Base-by-base conservation (phyloP, 2,329 filamentous ascomycete species). In the Phialophora chinensis region DNA sequence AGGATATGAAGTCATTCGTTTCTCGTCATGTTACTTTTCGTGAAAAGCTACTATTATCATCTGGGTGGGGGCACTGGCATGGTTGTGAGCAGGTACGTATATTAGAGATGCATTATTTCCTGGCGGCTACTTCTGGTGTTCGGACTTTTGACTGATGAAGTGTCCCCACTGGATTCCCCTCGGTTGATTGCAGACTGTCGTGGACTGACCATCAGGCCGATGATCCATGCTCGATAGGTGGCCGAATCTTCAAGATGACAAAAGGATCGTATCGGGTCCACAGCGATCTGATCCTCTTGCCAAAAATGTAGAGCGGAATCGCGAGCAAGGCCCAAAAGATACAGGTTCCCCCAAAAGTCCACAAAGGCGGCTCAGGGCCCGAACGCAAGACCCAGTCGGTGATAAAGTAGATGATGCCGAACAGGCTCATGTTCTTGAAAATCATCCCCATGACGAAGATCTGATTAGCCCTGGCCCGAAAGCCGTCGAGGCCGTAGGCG, bases 391-490 rank as follows among this genome's bases (percentile, higher is more conserved):
- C 64, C 66, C 66, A 67, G 29, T 67, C 50, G 31, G 65, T 65
- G 17, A 65, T 44, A 47, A 66, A 62, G 35, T 67, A 56, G 38
- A 54, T 66, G 62, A 80, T 78, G 1, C 77, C 78, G 55, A 79
- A 81, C 10, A 17, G 31, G 53, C 7, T 5, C 10, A 31, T 17
- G 8, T 31, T 33, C 44, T 49, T 72, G 68, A 72, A 69, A 3
- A 71, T 47, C 69, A 73, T 73, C 55, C 67, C 70, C 62, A 71
- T 69, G 52, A 74, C 65, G 58, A 73, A 74, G 57, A 73, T 70
- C 59, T 74, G 70, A 53, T 56, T 71, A 38, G 60, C 67, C 23
- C 69, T 62, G 11, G 50, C 61, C 3, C 72, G 68, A 59, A 70
- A 73, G 14, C 69, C 71, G 56, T 74, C 72, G 5, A 74, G 62